A percentile compares a stretch with the other conserved stretches of the same genome.
Conservation (phyloP, 495 filamentous ascomycete genomes). For the Penicilliopsis zonata region DNA sequence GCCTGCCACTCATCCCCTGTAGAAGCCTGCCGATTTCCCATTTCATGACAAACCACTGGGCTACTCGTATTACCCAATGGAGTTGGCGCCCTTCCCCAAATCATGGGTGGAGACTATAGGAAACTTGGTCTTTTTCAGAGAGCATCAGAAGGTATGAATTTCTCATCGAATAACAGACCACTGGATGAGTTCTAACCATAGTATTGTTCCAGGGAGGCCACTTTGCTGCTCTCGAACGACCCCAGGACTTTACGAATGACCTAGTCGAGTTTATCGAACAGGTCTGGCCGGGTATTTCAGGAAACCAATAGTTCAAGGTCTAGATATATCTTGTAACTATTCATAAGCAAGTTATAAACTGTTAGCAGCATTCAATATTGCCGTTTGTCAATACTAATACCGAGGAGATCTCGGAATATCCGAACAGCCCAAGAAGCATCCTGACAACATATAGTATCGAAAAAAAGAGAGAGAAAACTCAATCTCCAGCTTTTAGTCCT, state of each 20-base stretch:
- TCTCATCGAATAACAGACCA: neutral
- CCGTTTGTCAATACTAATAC: too few relatives aligned
- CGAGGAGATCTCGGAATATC: too few relatives aligned
- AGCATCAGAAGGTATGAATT: slow-evolving; percentile 25
- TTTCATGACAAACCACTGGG: slow-evolving; percentile 41
- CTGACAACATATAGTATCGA: too few relatives aligned
- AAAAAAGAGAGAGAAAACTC: too few relatives aligned
- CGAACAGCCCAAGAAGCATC: too few relatives aligned
- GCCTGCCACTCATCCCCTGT: slow-evolving; percentile 13
- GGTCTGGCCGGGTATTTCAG: slow-evolving; percentile 13
- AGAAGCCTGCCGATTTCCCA: slow-evolving; percentile 5
- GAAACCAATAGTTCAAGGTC: too few relatives aligned
- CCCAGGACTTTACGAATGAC: slow-evolving; percentile 41
- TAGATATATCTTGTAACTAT: too few relatives aligned
- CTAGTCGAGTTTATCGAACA: slow-evolving; percentile 43
- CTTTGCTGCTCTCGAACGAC: slow-evolving; percentile 50
- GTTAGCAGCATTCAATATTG: too few relatives aligned
- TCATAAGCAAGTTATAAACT: too few relatives aligned
- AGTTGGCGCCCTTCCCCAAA: slow-evolving; percentile 37
- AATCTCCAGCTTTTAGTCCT: too few relatives aligned
- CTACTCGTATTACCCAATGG: slow-evolving; percentile 43
- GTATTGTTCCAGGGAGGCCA: slow-evolving; percentile 46
- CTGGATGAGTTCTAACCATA: neutral
- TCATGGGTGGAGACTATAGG: slow-evolving; percentile 37
- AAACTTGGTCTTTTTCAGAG: slow-evolving; percentile 34